Conservation (phyloP, 805 yeast genomes). For the Metschnikowia proteae region DNA sequence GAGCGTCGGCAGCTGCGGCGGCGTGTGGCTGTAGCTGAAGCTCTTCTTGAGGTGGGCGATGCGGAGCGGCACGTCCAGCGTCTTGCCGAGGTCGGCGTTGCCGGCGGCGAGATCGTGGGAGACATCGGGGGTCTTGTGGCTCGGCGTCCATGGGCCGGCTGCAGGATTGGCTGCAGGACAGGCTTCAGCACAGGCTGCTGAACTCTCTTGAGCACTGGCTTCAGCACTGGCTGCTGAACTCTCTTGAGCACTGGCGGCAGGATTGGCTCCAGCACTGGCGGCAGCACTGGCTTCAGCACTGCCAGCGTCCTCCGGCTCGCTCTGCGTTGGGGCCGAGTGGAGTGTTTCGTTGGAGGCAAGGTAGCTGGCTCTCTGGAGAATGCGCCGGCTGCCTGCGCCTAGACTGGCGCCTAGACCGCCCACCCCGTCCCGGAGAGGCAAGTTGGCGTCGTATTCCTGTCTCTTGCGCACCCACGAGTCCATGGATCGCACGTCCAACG, state of each 20-base stretch:
- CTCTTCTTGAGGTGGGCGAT: conserved; percentile 21
- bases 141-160: too few species aligned
- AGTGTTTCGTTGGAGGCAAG: conserved; percentile 30
- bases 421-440: conserved; percentile 6
- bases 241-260: too few species aligned
- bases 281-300: too few species aligned
- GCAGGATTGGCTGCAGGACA: too few species aligned
- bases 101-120: too few species aligned
- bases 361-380: conserved; percentile 22
- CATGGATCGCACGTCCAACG: conserved; percentile 46
- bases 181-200: too few species aligned
- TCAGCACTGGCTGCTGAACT: too few species aligned
- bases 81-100: neutral
- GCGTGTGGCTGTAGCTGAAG: conserved; percentile 22
- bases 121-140: too few species aligned
- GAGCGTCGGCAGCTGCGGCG: conserved; percentile 21
- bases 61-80: conserved; percentile 11
- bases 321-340: neutral
- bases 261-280: too few species aligned
- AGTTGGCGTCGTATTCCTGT: conserved; percentile 39
- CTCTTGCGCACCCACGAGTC: conserved; percentile 52
- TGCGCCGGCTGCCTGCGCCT: neutral
- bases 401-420: neutral
- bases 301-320: too few species aligned
- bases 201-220: too few species aligned